A percentile compares a stretch with the other conserved stretches of the same genome.
These are phyloP conservation scores for Physocladia obscura DNA, from an alignment of 192 early-diverging fungal genomes.

Conservation along the genomic window DNA sequence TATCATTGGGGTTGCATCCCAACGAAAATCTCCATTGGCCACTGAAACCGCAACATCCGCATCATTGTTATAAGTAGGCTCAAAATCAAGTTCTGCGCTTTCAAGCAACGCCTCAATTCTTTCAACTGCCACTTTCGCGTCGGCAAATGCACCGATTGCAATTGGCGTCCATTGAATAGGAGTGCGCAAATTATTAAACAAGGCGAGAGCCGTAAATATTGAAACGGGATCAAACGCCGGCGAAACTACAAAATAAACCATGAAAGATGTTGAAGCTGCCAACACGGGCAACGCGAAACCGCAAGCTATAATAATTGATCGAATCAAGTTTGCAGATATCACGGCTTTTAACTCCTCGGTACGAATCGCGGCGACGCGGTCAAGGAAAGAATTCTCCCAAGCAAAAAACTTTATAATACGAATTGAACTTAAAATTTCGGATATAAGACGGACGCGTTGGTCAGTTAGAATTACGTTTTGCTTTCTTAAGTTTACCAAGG, in stretches of 20 bases:
- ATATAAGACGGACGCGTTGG: constrained; percentile 27
- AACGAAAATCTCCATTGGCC: constrained; percentile 61
- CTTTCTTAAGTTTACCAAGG: constrained; percentile 23
- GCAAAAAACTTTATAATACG: constrained; percentile 77
- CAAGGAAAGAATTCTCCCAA: constrained; percentile 67
- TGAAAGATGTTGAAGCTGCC: constrained; percentile 39
- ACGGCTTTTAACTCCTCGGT: constrained; percentile 38
- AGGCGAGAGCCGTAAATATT: constrained; percentile 24
- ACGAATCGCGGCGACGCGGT: constrained; percentile 60
- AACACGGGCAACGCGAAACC: constrained; percentile 53
- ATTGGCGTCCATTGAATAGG: constrained; percentile 30
- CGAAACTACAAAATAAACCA: constrained; percentile 42
- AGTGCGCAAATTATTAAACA: constrained; percentile 29
- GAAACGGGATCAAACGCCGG: constrained; percentile 19
- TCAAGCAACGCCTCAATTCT: constrained; percentile 54
- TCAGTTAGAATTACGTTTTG: constrained; percentile 30
- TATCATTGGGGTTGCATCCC: constrained; percentile 44
- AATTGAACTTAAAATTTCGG: constrained; percentile 69
- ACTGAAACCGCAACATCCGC: constrained; percentile 56
- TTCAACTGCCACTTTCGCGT: constrained; percentile 48
- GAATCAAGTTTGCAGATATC: constrained; percentile 29
- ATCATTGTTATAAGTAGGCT: constrained; percentile 45
- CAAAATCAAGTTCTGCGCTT: constrained; percentile 60
- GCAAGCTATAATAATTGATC: constrained; percentile 41
- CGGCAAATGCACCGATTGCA: constrained; percentile 37